phyloP scores from a whole-genome alignment of 139 green algal species.

The Tetratostichococcus sp. region DNA sequence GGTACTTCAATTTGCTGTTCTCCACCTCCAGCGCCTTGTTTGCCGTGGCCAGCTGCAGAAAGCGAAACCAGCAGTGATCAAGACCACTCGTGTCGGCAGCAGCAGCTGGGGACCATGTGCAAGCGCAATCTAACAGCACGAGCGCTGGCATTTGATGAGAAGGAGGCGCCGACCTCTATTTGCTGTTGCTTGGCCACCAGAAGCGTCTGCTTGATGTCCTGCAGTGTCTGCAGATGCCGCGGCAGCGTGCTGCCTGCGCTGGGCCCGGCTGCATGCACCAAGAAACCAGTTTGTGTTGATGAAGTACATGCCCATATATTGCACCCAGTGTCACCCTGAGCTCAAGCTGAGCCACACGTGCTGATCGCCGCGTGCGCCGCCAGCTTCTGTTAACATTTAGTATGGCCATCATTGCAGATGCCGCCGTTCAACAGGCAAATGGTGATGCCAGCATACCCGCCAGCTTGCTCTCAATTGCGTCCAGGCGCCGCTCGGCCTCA shows the following conservation, averaged over 20 bases:
- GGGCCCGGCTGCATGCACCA: not conserved
- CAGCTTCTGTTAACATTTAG: too few species aligned
- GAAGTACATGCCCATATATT: too few species aligned
- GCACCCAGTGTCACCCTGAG: too few species aligned
- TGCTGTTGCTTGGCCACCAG: not conserved
- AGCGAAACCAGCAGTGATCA: not conserved
- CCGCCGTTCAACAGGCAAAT: too few species aligned
- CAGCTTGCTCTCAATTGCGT: not conserved
- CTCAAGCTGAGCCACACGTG: too few species aligned
- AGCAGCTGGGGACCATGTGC: too few species aligned
- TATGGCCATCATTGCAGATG: too few species aligned
- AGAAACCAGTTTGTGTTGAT: too few species aligned
- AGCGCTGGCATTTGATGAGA: too few species aligned
- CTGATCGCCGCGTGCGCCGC: too few species aligned
- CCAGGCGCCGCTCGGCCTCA: not conserved
- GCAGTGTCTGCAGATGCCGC: not conserved
- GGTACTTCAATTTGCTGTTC: constrained; percentile 19
- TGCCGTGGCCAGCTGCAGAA: not conserved
- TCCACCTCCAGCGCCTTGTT: constrained; percentile 5
- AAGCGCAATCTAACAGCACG: too few species aligned
- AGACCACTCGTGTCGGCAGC: too few species aligned
- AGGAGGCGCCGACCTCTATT: not conserved
- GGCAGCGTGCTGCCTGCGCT: not conserved
- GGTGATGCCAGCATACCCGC: not conserved
- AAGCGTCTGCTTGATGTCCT: not conserved